Conservation (phyloP, 1,284 basidiomycete genomes). For the Boletus sp. region DNA sequence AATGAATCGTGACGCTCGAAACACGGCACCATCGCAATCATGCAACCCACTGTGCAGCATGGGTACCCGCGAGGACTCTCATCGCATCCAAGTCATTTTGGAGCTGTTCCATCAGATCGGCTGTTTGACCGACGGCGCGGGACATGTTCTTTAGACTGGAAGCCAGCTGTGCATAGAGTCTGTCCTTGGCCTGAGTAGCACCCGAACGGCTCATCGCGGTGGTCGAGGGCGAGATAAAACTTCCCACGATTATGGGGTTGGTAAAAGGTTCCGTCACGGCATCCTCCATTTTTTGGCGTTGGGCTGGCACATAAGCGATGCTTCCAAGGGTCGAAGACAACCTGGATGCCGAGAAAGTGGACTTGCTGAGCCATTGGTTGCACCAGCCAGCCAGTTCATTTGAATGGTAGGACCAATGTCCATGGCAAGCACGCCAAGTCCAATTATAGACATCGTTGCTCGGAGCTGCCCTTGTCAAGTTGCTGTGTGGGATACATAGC, state of each 20-base stretch:
- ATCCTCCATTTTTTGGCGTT: background rate
- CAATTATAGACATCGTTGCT: constrained; percentile 19
- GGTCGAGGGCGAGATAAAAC: background rate
- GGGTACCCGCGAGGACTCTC: constrained; percentile 65
- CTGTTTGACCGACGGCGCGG: constrained; percentile 59
- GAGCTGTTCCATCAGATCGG: constrained; percentile 68
- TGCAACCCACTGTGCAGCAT: constrained; percentile 65
- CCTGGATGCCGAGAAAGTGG: background rate
- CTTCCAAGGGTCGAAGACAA: background rate
- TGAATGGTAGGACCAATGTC: background rate
- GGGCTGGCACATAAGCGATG: constrained; percentile 4
- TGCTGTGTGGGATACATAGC: constrained; percentile 15
- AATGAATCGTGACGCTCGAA: background rate
- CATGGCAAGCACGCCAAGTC: constrained; percentile 3
- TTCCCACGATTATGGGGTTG: constrained; percentile 16
- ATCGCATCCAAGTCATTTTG: constrained; percentile 70
- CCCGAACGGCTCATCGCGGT: constrained; percentile 36
- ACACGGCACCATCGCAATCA: background rate
- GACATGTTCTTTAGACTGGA: constrained; percentile 60
- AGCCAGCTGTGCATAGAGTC: constrained; percentile 67
- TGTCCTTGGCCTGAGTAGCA: constrained; percentile 70
- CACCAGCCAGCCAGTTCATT: background rate
- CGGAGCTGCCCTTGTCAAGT: background rate
- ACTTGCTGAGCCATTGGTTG: background rate
- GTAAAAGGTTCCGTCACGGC: background rate